Base-by-base conservation (phyloP, 768 basidiomycete genomes). In the Tricholoma furcatifolium region DNA sequence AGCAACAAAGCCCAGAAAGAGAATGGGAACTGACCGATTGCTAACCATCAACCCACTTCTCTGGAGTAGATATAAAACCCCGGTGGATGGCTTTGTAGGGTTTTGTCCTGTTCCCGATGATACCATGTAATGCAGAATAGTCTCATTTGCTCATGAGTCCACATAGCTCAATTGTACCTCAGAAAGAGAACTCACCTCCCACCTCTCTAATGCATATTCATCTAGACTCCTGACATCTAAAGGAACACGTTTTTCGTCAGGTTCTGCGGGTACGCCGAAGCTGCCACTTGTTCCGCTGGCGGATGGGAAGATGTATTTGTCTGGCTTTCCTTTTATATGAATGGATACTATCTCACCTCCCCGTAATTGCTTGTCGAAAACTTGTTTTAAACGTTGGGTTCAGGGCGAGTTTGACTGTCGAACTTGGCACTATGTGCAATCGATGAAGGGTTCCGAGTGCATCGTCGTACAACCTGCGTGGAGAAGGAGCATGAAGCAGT, bases 81-180 rank as follows among this genome's bases (percentile, higher is more conserved):
- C 89, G 56, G 84, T 82, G 0, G 90, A 90, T 6, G 94, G 93
- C 65, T 81, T 83, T 7, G 84, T 72, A 21, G 88, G 82, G 34
- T 80, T 74, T 65, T 89, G 83, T n/a, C 84, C 91, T 24, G 82
- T 84, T 11, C 85, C 91, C 30, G 90, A 96, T 8, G 92, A 94
- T 3, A 99, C 97, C 94, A 99, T 97, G 65, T 91, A 98, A 69
- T 98, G 93, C 40, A 98, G 78, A 62, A 98, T 96, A 0, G 93
- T 94, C 94, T 98, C 56, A 27, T 24, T 32, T 39, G 20, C 36
- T 23, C 42, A 38, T 57, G 47, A 55, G 36, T 44, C 38, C 43
- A 31, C 47, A 18, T 14, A 31, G 38, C 18, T 20, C 12, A 45
- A 17, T 20, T 48, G 18, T 21, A 50, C 14, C 21, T 21, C 20